A percentile compares a stretch with the other conserved stretches of the same genome.
Conservation (phyloP, 1,139 yeast species). For the Maudiozyma humilis region DNA sequence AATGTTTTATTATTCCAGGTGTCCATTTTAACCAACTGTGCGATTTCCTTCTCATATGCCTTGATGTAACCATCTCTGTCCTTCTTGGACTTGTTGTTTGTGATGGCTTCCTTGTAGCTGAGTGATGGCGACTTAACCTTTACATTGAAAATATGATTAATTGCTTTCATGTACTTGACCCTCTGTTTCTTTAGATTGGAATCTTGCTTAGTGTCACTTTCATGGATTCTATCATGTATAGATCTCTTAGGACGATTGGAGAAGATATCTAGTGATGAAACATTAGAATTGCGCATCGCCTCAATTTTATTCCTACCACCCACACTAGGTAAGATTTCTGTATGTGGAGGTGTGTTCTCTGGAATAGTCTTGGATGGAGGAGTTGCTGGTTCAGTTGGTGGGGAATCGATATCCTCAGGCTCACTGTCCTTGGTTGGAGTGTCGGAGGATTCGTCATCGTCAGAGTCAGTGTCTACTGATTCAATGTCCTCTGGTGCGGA, state of each 20-base stretch:
- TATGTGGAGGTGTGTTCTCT: too few relatives aligned
- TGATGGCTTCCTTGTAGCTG: slow-evolving; percentile 7
- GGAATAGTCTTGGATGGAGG: too few relatives aligned
- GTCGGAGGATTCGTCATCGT: not conserved
- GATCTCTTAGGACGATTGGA: not conserved
- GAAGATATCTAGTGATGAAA: not conserved
- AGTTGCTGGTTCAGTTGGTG: not conserved
- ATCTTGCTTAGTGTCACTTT: not conserved
- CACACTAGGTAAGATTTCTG: slow-evolving; percentile 3
- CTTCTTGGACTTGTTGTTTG: slow-evolving; percentile 3
- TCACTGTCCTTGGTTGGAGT: not conserved
- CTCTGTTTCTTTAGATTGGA: not conserved
- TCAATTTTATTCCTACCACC: slow-evolving; percentile 2
- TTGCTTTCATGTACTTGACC: not conserved
- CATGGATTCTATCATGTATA: too few relatives aligned
- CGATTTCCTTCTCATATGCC: slow-evolving; percentile 9
- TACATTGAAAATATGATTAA: not conserved
- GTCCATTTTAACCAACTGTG: slow-evolving; percentile 9
- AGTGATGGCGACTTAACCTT: not conserved
- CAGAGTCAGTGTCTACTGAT: not conserved
- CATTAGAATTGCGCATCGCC: not conserved
- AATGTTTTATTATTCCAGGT: slow-evolving; percentile 8
- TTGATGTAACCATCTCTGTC: not conserved
- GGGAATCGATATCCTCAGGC: not conserved
- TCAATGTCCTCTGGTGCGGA: not conserved